Conservation (phyloP, 2,329 filamentous ascomycete species). For the Fusarium udum region DNA sequence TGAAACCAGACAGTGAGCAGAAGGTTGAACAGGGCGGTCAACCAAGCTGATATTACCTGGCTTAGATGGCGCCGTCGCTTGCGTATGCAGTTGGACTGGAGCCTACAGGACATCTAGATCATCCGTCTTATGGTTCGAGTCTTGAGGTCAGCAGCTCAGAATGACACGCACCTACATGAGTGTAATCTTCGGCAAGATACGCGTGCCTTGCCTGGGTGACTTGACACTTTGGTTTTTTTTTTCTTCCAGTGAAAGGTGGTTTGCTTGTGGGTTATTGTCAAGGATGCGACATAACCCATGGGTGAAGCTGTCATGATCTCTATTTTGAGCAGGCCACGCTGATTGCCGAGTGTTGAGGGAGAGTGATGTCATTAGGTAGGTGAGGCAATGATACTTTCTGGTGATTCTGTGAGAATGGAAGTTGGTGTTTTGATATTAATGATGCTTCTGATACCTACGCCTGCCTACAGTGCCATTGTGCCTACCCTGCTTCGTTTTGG, state of each 20-base stretch:
- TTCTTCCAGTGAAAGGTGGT: background rate
- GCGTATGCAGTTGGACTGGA: slow-evolving; percentile 26
- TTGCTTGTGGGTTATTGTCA: slow-evolving; percentile 1
- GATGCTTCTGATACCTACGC: background rate
- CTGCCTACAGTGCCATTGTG: background rate
- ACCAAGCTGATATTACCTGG: slow-evolving; percentile 27
- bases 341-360: background rate
- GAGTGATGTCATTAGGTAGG: background rate
- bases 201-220: background rate
- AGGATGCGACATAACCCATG: background rate
- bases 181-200: slow-evolving; percentile 18
- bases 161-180: slow-evolving; percentile 18
- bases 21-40: slow-evolving; percentile 32
- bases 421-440: background rate
- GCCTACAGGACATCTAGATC: slow-evolving; percentile 29
- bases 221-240: background rate
- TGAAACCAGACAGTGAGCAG: background rate
- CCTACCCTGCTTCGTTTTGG: background rate
- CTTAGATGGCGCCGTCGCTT: slow-evolving; percentile 22
- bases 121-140: slow-evolving; percentile 36
- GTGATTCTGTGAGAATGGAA: background rate
- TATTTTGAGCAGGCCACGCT: background rate
- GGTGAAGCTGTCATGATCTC: slow-evolving; percentile 14
- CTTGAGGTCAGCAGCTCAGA: slow-evolving; percentile 27
- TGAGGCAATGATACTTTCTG: background rate